phyloP scores from a whole-genome alignment of 352 stramenopile species.

The Phytophthora melonis region DNA sequence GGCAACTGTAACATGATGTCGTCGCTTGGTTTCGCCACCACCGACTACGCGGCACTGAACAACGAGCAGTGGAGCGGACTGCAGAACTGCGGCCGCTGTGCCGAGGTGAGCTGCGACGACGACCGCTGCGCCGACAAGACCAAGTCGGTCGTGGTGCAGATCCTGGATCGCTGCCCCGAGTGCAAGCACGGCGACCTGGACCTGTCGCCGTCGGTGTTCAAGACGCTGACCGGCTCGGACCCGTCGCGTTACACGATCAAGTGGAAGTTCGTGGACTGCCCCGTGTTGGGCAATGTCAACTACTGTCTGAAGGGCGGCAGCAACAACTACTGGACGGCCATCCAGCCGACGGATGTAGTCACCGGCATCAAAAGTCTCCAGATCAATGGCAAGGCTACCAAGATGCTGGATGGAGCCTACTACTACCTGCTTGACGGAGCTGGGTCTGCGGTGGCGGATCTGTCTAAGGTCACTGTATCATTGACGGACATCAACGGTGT shows the following conservation, averaged over 20 bases:
- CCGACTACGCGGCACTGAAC: conserved; percentile 67
- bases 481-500: conserved; percentile 57
- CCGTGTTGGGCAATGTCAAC: conserved; percentile 36
- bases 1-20: conserved; percentile 52
- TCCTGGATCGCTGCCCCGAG: conserved; percentile 71
- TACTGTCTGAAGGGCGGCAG: conserved; percentile 36
- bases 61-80: conserved; percentile 58
- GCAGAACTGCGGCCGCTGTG: conserved; percentile 62
- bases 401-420: conserved; percentile 65
- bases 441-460: conserved; percentile 21
- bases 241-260: conserved; percentile 42
- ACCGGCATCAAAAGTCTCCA: conserved; percentile 39
- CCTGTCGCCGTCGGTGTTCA: conserved; percentile 48
- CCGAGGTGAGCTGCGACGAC: conserved; percentile 58
- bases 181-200: conserved; percentile 48
- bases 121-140: conserved; percentile 41
- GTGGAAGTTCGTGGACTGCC: conserved; percentile 51
- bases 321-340: conserved; percentile 48
- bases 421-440: conserved; percentile 65
- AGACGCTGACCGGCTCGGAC: conserved; percentile 43
- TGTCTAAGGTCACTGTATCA: conserved; percentile 45
- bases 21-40: conserved; percentile 20
- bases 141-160: conserved; percentile 55
- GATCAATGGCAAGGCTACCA: conserved; percentile 59
- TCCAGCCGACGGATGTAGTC: conserved; percentile 45